Evolutionary conservation across 768 basidiomycete species (phyloP).

Genomic region (Xerocomellus dryophilus): DNA sequence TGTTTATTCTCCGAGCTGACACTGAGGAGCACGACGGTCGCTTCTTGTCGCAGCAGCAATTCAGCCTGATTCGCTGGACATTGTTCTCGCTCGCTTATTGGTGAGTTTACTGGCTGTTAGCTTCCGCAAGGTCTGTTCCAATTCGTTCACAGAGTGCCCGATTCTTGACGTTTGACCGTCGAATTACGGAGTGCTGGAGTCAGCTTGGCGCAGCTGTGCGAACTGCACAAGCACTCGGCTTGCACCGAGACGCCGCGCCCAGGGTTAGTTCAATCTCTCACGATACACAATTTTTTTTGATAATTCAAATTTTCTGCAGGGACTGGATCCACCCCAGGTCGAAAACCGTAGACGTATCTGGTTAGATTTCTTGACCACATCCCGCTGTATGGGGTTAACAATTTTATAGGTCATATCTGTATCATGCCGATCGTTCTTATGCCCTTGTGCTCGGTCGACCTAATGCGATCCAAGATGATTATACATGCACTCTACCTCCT

Average conservation of each 20-base stretch:
- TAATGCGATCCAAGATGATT: constrained; percentile 84
- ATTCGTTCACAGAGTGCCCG: constrained; percentile 57
- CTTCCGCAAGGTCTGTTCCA: background rate
- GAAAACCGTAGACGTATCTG: constrained; percentile 91
- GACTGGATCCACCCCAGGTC: constrained; percentile 68
- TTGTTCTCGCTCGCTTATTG: constrained; percentile 88
- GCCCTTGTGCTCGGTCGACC: constrained; percentile 90
- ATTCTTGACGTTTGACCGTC: constrained; percentile 67
- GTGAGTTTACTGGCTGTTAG: constrained; percentile 31
- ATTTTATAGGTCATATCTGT: constrained; percentile 71
- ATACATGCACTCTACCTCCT: constrained; percentile 77
- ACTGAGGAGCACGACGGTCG: constrained; percentile 68
- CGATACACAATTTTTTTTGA: constrained; percentile 5
- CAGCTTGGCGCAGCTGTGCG: constrained; percentile 90
- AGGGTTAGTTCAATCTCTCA: constrained; percentile 51
- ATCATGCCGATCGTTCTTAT: constrained; percentile 92
- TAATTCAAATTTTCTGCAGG: constrained; percentile 47
- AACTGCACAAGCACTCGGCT: constrained; percentile 89
- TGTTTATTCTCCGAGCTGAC: constrained; percentile 17
- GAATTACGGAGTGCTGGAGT: constrained; percentile 95
- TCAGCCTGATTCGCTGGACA: constrained; percentile 87
- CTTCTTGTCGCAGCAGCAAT: constrained; percentile 90
- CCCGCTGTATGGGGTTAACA: constrained; percentile 1
- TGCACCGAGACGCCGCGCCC: constrained; percentile 84
- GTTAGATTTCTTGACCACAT: constrained; percentile 36